A percentile compares a stretch with the other conserved stretches of the same genome.
phyloP scores from a whole-genome alignment of 1,284 basidiomycete genomes.

The Porodaedalea pini region DNA sequence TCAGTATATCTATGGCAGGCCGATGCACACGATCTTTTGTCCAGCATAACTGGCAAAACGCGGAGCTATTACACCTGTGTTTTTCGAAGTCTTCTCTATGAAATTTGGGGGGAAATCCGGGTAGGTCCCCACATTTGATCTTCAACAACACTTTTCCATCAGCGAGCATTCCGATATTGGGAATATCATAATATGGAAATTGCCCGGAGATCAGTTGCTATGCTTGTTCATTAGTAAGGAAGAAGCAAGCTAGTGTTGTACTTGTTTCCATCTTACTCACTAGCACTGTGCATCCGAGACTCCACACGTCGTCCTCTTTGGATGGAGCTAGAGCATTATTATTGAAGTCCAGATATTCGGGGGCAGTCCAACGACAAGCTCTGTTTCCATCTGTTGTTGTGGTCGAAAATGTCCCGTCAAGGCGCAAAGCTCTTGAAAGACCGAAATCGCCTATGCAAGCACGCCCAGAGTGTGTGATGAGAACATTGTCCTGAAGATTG shows the following conservation, averaged over 20 bases:
- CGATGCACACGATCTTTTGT: background rate
- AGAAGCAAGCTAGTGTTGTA: too few relatives aligned
- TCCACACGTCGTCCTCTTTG: conserved; percentile 9
- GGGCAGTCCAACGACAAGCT: background rate
- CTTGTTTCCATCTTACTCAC: background rate
- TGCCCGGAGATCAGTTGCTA: conserved; percentile 8
- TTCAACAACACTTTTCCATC: background rate
- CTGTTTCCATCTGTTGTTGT: conserved; percentile 2
- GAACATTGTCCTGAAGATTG: conserved; percentile 12
- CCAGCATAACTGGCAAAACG: conserved; percentile 8
- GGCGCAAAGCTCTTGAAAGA: conserved; percentile 8
- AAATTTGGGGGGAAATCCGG: background rate
- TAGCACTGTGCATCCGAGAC: conserved; percentile 7
- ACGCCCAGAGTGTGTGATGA: conserved; percentile 4
- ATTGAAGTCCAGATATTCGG: background rate
- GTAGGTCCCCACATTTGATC: too few relatives aligned
- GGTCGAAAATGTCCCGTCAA: background rate
- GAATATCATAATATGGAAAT: background rate
- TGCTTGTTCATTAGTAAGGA: background rate
- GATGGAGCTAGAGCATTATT: background rate
- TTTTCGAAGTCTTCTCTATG: conserved; percentile 1
- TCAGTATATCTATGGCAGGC: background rate
- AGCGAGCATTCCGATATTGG: background rate
- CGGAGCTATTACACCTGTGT: background rate
- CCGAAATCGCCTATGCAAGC: conserved; percentile 13